Percentiles rank a stretch among this genome's conserved stretches.
phyloP scores from a whole-genome alignment of 257 asterid genomes.

The Solanum piurae region DNA sequence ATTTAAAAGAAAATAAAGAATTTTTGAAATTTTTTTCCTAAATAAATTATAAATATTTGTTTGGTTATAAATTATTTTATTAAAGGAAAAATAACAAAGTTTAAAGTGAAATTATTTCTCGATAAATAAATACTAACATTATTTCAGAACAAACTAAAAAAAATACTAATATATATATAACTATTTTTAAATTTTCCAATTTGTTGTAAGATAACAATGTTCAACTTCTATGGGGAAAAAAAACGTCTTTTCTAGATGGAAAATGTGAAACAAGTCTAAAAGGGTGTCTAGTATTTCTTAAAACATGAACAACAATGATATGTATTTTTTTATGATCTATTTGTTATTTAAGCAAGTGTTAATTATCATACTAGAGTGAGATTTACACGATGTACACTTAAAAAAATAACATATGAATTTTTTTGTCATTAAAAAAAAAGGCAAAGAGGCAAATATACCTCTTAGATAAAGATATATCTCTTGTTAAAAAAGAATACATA shows the following conservation, averaged over 20 bases:
- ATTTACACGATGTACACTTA: too few relatives aligned
- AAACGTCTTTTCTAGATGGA: neutral
- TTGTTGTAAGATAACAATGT: neutral
- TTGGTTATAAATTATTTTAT: neutral
- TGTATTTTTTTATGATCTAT: neutral
- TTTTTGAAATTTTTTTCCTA: neutral
- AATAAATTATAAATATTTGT: neutral
- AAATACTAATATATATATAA: too few relatives aligned
- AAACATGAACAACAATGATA: neutral
- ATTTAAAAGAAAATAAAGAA: neutral
- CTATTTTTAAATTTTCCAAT: neutral
- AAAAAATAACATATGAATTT: neutral
- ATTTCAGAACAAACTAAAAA: neutral
- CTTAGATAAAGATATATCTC: too few relatives aligned
- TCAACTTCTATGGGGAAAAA: neutral
- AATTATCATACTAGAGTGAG: fast-evolving
- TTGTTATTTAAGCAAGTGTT: neutral
- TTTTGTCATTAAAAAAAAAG: neutral
- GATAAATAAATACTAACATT: neutral
- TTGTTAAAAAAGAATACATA: too few relatives aligned
- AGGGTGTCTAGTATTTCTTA: neutral
- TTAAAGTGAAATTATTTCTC: neutral
- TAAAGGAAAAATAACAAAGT: neutral
- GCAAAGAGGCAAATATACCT: too few relatives aligned
- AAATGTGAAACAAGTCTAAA: neutral